A percentile compares a stretch with the other conserved stretches of the same genome.
phyloP scores from a whole-genome alignment of 257 asterid genomes.

The Orobanche coerulescens region DNA sequence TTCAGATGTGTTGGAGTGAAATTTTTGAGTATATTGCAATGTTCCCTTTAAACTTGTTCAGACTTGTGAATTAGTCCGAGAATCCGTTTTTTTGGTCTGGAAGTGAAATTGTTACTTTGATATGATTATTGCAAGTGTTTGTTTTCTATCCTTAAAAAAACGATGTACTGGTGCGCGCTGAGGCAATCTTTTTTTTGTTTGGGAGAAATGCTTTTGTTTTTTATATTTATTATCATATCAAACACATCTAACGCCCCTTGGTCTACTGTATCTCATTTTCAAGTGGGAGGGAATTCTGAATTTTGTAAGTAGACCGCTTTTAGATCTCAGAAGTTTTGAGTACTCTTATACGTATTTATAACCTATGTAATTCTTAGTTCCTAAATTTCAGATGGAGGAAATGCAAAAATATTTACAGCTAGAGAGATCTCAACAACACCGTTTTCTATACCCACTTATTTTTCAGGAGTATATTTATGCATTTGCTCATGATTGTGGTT shows the following conservation, averaged over 20 bases:
- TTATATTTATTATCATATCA: no score
- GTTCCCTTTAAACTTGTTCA: background rate
- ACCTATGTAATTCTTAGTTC: background rate
- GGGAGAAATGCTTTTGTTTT: no score
- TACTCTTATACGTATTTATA: background rate
- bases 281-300: background rate
- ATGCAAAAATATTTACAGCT: no score
- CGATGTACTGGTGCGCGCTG: slow-evolving; percentile 13
- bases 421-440: no score
- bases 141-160: no score
- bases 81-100: no score
- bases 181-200: no score
- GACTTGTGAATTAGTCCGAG: background rate
- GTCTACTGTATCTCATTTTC: background rate
- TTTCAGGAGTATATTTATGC: no score
- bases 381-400: no score
- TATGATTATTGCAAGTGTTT: background rate
- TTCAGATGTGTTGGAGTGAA: slow-evolving; percentile 5
- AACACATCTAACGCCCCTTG: background rate
- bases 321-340: slow-evolving; percentile 6
- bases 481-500: no score
- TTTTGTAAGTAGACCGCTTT: background rate
- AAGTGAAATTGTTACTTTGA: background rate
- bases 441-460: no score
- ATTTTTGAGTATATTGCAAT: background rate